Evolutionary conservation across 495 filamentous ascomycete genomes (phyloP).

Genomic region (Copromyces sp.): DNA sequence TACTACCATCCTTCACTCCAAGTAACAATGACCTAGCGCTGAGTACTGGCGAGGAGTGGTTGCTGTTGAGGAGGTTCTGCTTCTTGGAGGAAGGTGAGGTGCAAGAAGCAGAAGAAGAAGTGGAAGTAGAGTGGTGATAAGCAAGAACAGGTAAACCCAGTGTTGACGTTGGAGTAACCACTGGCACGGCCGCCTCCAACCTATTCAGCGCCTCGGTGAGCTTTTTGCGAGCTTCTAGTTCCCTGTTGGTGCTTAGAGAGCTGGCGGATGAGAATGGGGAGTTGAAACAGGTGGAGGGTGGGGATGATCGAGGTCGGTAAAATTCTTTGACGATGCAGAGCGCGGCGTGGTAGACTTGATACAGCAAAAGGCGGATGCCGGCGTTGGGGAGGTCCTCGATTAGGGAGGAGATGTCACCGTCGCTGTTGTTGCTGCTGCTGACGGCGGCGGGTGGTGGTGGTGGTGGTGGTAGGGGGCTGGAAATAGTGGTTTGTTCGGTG

Average conservation of each 20-base stretch:
- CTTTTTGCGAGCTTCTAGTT: constrained; percentile 35
- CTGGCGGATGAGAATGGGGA: background rate
- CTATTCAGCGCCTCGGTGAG: constrained; percentile 28
- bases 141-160: background rate
- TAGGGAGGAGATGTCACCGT: constrained; percentile 1
- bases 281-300: background rate
- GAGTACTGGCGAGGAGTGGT: background rate
- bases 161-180: background rate
- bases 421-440: background rate
- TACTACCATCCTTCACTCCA: background rate
- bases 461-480: background rate
- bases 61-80: background rate
- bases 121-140: background rate
- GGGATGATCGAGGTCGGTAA: constrained; percentile 33
- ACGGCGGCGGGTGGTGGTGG: background rate
- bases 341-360: constrained; percentile 39
- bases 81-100: background rate
- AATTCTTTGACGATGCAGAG: constrained; percentile 36
- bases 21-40: background rate
- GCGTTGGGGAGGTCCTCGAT: constrained; percentile 30
- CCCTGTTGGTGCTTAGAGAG: constrained; percentile 26
- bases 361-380: constrained; percentile 31
- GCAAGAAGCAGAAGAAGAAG: background rate
- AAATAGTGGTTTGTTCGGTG: background rate
- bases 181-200: background rate